A percentile compares a stretch with the other conserved stretches of the same genome.
These are phyloP conservation scores for Trichosporon sp. DNA, from an alignment of 1,284 basidiomycete genomes.

Conservation along the genomic window DNA sequence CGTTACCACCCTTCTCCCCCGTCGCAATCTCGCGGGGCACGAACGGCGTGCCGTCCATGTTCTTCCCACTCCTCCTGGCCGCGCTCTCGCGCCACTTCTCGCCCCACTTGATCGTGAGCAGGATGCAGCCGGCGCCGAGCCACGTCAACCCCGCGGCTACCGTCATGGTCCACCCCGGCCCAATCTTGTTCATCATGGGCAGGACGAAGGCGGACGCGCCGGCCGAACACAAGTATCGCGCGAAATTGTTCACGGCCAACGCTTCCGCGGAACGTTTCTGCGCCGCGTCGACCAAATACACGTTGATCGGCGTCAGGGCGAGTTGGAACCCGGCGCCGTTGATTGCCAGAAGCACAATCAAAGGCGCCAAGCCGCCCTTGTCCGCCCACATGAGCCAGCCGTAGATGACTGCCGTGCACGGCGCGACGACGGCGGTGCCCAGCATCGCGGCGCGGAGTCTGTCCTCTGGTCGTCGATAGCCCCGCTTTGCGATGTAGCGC, in stretches of 20 bases:
- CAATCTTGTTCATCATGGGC: slow-evolving; percentile 63
- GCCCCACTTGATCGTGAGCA: slow-evolving; percentile 38
- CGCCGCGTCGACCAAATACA: slow-evolving; percentile 65
- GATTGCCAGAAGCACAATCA: slow-evolving; percentile 48
- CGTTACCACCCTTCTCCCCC: background rate
- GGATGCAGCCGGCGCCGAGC: slow-evolving; percentile 28
- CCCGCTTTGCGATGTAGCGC: slow-evolving; percentile 60
- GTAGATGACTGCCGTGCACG: slow-evolving; percentile 44
- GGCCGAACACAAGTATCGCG: slow-evolving; percentile 56
- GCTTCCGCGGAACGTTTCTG: slow-evolving; percentile 63
- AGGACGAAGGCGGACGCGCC: slow-evolving; percentile 58
- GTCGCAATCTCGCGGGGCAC: background rate
- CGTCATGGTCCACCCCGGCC: slow-evolving; percentile 63
- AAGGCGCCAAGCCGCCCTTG: slow-evolving; percentile 51
- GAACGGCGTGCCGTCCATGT: slow-evolving; percentile 20
- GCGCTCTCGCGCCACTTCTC: slow-evolving; percentile 45
- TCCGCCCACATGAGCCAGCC: slow-evolving; percentile 48
- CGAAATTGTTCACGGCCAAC: slow-evolving; percentile 55
- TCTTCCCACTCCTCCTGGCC: slow-evolving; percentile 32
- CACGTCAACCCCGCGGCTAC: slow-evolving; percentile 58
- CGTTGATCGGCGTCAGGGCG: slow-evolving; percentile 61
- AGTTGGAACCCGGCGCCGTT: slow-evolving; percentile 58
- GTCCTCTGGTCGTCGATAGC: slow-evolving; percentile 64
- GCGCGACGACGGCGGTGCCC: slow-evolving; percentile 60
- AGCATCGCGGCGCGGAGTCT: slow-evolving; percentile 62